Base-by-base conservation (phyloP, 352 stramenopile genomes). In the Phytophthora capsici region DNA sequence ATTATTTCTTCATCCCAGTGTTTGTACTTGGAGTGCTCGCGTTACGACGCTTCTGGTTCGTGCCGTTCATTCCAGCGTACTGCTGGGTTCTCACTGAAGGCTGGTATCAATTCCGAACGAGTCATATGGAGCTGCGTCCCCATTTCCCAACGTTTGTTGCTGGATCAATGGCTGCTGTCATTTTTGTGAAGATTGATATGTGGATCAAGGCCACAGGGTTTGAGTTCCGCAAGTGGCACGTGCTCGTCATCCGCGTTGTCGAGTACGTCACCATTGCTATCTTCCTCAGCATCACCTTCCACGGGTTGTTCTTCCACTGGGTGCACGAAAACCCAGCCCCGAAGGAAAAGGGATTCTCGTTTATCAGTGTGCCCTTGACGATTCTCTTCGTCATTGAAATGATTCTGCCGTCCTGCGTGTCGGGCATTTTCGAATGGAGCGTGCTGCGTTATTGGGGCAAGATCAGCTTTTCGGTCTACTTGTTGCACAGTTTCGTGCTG, bases 401-500 rank as follows among this genome's bases (percentile, higher is more conserved):
- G 57, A 40, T 83, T n/a, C 26, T 66, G 17, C 70, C 70, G 23
- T 77, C 66, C 4, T 61, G 61, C 1, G 25, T 83, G 0, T 73
- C 71, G 0, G 46, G 49, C 0, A 44, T 80, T 17, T 72, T 83
- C 30, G 74, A 83, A 59, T 83, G 63, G 67, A 66, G 61, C 10
- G 28, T 79, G 16, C 32, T 83, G 26, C 49, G 51, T 10, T 83
- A 75, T 62, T 75, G 60, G n/a, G 74, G 71, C 36, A 80, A 83
- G 59, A 69, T 82, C 53, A 79, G 70, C 51, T 82, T 71, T 48
- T 82, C 74, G 0, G 70, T 77, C 23, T 83, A 83, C 30, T 30
- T 83, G 50, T 49, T 80, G 9, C 74, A 83, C 52, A 80, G 59
- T 40, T 88, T 85, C 50, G 73, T 88, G 37, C 17, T 71, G 38